phyloP scores from a whole-genome alignment of 2,329 filamentous ascomycete species.

The Colletotrichum higginsianum region DNA sequence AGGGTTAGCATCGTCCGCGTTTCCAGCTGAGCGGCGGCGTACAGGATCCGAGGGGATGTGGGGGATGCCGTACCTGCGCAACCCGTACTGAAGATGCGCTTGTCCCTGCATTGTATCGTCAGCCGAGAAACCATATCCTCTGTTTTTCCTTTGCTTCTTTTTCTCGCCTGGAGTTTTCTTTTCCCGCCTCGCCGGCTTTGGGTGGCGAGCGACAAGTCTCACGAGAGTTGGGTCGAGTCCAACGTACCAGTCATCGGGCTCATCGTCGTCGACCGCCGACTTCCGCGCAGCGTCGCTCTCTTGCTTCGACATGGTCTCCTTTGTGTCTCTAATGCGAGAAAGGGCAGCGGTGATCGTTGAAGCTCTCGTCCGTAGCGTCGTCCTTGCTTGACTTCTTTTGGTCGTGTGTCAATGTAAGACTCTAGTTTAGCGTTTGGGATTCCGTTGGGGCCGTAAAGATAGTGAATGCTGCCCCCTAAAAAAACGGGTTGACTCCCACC shows the following conservation, averaged over 20 bases:
- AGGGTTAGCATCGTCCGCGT: constrained; percentile 9
- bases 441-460: constrained; percentile 29
- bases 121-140: neutral
- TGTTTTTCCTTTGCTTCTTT: neutral
- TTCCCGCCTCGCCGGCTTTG: too few species aligned
- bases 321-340: too few species aligned
- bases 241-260: constrained; percentile 93
- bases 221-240: neutral
- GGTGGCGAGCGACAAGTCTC: neutral
- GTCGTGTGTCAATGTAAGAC: constrained; percentile 20
- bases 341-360: too few species aligned
- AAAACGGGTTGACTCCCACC: constrained; percentile 16
- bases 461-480: constrained; percentile 21
- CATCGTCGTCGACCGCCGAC: constrained; percentile 76
- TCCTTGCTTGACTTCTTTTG: neutral
- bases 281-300: constrained; percentile 60
- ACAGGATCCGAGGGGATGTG: neutral
- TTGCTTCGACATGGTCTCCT: constrained; percentile 67
- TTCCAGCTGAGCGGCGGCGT: neutral
- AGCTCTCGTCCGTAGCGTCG: too few species aligned
- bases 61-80: constrained; percentile 78
- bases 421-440: constrained; percentile 8
- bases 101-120: constrained; percentile 77
- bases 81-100: constrained; percentile 96
- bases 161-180: neutral